These are phyloP conservation scores for Pestalotiopsis sp. DNA, from an alignment of 2,329 filamentous ascomycete species.

Conservation along the genomic window DNA sequence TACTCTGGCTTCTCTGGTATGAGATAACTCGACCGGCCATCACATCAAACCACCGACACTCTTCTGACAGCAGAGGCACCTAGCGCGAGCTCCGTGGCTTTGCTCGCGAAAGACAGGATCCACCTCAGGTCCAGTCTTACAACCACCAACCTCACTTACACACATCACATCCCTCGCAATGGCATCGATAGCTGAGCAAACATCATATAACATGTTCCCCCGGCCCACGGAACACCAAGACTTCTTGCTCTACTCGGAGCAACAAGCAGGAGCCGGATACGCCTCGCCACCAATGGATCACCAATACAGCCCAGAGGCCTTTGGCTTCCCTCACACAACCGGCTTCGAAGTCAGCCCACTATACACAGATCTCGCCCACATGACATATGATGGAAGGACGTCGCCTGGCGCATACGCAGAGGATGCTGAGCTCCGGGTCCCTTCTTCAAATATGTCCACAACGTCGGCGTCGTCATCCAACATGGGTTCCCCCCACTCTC, in stretches of 20 bases:
- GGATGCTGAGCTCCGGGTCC: conserved; percentile 51
- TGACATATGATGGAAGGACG: conserved; percentile 47
- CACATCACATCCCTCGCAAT: conserved; percentile 20
- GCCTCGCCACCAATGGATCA: conserved; percentile 45
- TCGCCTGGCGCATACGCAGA: conserved; percentile 54
- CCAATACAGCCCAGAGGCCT: conserved; percentile 49
- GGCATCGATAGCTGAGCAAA: conserved; percentile 29
- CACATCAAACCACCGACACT: not conserved
- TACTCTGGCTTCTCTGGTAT: conserved; percentile 10
- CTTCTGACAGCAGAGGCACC: not conserved
- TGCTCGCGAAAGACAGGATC: conserved; percentile 13
- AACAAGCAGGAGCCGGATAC: conserved; percentile 25
- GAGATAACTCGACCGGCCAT: conserved; percentile 11
- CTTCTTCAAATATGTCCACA: conserved; percentile 62
- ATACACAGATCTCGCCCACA: conserved; percentile 47
- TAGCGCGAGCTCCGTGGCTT: conserved; percentile 9
- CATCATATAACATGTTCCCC: conserved; percentile 33
- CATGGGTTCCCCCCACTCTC: conserved; percentile 68
- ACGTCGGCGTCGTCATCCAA: conserved; percentile 68
- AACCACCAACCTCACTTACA: conserved; percentile 4
- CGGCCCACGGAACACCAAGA: conserved; percentile 29
- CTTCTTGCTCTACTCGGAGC: conserved; percentile 34
- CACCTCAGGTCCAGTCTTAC: conserved; percentile 13
- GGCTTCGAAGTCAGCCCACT: conserved; percentile 47
- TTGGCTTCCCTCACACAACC: conserved; percentile 43